Percentiles rank a stretch among this genome's conserved stretches.
Conservation (phyloP, 768 basidiomycete species). For the Flagelloscypha sp. region DNA sequence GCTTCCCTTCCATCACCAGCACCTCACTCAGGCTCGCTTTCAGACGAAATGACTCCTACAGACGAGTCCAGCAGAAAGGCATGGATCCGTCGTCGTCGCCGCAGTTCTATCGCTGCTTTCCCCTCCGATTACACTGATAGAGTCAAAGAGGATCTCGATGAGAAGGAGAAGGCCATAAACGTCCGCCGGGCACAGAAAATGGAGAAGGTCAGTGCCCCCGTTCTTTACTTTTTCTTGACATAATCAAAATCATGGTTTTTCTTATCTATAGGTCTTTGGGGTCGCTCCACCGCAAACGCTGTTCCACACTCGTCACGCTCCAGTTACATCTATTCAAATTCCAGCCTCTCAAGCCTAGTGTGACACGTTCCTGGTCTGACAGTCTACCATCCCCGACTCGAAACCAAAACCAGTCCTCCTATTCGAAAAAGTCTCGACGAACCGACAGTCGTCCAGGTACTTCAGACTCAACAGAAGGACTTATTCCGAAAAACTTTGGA, state of each 20-base stretch:
- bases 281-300: conserved; percentile 71
- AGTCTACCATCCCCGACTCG: conserved; percentile 16
- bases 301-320: conserved; percentile 57
- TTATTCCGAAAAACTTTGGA: conserved; percentile 31
- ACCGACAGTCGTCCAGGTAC: conserved; percentile 43
- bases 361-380: background rate
- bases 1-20: conserved; percentile 24
- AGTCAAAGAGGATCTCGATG: conserved; percentile 61
- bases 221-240: background rate
- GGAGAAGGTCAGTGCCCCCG: conserved; percentile 58
- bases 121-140: conserved; percentile 49
- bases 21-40: conserved; percentile 15
- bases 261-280: conserved; percentile 59
- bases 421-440: conserved; percentile 28
- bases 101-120: conserved; percentile 43
- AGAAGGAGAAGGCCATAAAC: conserved; percentile 69
- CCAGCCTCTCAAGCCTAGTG: background rate
- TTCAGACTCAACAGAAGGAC: conserved; percentile 50
- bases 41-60: conserved; percentile 28
- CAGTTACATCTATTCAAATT: conserved; percentile 21
- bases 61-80: conserved; percentile 27
- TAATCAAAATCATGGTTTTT: conserved; percentile 7
- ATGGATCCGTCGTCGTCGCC: conserved; percentile 44
- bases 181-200: conserved; percentile 78
- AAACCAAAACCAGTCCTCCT: conserved; percentile 46